phyloP scores from a whole-genome alignment of 1,139 yeast species.

The Sugiyamaella neomexicana region DNA sequence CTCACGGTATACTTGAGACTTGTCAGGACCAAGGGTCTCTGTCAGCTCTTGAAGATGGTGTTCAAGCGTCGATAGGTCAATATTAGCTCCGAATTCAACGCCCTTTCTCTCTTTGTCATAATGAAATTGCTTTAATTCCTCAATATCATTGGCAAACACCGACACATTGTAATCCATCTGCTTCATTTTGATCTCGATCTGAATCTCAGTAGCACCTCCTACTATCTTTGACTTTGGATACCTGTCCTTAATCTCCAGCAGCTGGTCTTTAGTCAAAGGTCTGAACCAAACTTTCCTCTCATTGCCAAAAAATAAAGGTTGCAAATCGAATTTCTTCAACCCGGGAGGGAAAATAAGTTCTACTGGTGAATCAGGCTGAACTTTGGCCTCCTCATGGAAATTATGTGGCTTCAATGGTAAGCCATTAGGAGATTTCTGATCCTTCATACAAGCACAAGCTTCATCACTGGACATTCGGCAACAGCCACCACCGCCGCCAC shows the following conservation, averaged over 20 bases:
- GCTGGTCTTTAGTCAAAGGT: conserved; percentile 44
- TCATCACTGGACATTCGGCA: conserved; percentile 14
- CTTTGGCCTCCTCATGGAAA: conserved; percentile 21
- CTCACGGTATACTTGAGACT: conserved; percentile 41
- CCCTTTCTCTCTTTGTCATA: conserved; percentile 42
- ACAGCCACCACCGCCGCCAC: conserved; percentile 19
- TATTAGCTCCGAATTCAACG: conserved; percentile 45
- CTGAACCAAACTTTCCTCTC: conserved; percentile 45
- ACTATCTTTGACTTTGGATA: conserved; percentile 46
- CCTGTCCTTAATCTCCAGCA: conserved; percentile 39
- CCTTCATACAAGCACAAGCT: conserved; percentile 22
- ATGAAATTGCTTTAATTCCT: conserved; percentile 41
- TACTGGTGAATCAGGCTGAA: conserved; percentile 25
- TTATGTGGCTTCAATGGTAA: conserved; percentile 42
- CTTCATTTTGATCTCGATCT: conserved; percentile 48
- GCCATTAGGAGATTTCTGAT: conserved; percentile 39
- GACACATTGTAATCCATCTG: conserved; percentile 44
- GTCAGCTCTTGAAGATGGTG: conserved; percentile 38
- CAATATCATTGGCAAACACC: conserved; percentile 46
- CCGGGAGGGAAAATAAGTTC: conserved; percentile 47
- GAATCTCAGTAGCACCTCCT: conserved; percentile 51
- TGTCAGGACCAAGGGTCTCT: conserved; percentile 25
- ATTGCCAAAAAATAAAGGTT: conserved; percentile 43
- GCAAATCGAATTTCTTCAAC: conserved; percentile 34
- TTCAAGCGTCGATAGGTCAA: conserved; percentile 45